Evolutionary conservation across 768 basidiomycete species (phyloP).

Genomic region (Amanita rubescens): DNA sequence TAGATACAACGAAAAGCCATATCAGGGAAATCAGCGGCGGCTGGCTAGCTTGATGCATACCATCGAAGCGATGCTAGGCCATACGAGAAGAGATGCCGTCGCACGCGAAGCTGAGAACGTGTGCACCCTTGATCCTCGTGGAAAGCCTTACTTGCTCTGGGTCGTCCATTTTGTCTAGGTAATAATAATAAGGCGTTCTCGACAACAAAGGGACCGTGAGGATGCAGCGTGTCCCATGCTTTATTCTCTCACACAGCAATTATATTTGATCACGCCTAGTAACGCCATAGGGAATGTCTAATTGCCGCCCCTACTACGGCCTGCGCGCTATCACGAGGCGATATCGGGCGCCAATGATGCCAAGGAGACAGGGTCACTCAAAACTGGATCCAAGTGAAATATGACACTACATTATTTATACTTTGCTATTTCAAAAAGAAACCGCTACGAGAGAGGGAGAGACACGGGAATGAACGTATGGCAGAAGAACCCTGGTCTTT

Average conservation of each 20-base stretch:
- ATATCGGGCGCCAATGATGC: not conserved
- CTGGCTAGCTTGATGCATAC: not conserved
- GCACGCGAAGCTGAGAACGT: not conserved
- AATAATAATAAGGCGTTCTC: not conserved
- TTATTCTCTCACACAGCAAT: not conserved
- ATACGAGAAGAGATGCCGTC: not conserved
- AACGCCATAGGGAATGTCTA: no score
- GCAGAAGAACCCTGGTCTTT: no score
- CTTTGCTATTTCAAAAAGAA: not conserved
- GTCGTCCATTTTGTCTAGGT: not conserved
- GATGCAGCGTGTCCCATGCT: not conserved
- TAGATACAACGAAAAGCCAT: not conserved
- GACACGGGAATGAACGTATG: not conserved
- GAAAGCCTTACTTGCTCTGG: not conserved
- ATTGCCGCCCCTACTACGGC: not conserved
- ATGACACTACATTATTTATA: not conserved
- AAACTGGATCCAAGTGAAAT: not conserved
- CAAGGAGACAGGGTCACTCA: not conserved
- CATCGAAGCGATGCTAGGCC: slow-evolving; percentile 3
- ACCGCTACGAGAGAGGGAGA: not conserved
- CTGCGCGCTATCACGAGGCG: not conserved
- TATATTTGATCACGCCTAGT: not conserved
- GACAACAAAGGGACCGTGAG: not conserved
- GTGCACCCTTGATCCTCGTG: slow-evolving; percentile 6
- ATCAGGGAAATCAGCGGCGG: slow-evolving; percentile 7